Base-by-base conservation (phyloP, 352 stramenopile genomes). In the Blastocystis sp. region DNA sequence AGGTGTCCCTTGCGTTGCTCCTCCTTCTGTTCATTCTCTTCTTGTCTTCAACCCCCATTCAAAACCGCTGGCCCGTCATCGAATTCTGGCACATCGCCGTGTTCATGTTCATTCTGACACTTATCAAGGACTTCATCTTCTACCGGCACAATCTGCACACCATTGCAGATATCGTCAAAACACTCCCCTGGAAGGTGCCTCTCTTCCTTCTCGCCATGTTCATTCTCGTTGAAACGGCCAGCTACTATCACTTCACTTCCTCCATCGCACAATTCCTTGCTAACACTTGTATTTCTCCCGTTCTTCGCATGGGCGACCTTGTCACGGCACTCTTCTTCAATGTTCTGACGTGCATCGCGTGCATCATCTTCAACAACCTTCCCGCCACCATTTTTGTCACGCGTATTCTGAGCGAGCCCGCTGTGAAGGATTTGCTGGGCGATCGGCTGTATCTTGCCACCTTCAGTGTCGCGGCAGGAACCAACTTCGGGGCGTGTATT, bases 401-500 rank as follows among this genome's bases (percentile, higher is more conserved):
- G 9, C 77, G 77, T 17, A 70, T 87, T 61, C 60, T 87, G 17
- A 87, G 65, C 38, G 77, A 87, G n/a, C 38, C 24, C n/a, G 38
- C 65, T n/a, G 40, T 87, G 54, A 61, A 38, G 38, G 54, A 87
- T 2, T 57, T 42, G 24, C 62, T 87, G 1, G 77, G 77, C n/a
- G 52, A 74, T 17, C n/a, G 59, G 6, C 19, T 60, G 62, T 66
- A 60, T 14, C 11, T 87, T 54, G 77, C 65, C 24, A 77, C 45
- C 21, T 87, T 77, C 54, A 77, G 62, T 87, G 45, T 60, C 10
- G 43, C 77, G 63, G 77, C 77, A 17, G 77, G 77, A 62, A 87
- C 77, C n/a, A 87, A 87, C 65, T 87, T 87, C 42, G 77, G 77
- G 38, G 77, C 77, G 1, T 87, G 77, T n/a, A 87, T 87, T 62